Percentiles rank a stretch among this genome's conserved stretches.
Evolutionary conservation across 208 protist genomes (phyloP).

Genomic region (Tritrichomonas foetus): DNA sequence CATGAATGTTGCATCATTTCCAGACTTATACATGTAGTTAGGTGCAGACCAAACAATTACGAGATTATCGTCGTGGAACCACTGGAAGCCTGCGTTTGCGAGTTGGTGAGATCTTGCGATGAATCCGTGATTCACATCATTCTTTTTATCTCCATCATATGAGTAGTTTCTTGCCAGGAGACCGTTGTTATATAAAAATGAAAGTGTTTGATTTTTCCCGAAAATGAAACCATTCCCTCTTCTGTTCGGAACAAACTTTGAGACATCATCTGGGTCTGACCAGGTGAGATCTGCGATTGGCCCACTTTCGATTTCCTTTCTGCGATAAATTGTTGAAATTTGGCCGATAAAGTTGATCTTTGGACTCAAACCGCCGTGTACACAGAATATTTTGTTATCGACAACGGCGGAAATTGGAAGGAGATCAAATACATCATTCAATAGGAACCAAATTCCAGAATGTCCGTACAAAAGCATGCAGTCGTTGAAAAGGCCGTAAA

Average conservation of each 20-base stretch:
- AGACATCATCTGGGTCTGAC: not conserved
- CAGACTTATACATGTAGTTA: conserved; percentile 12
- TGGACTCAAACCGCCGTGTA: conserved; percentile 63
- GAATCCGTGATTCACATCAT: not conserved
- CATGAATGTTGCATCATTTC: not conserved
- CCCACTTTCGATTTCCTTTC: not conserved
- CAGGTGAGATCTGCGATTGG: not conserved
- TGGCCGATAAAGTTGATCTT: conserved; percentile 65
- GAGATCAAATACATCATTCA: conserved; percentile 97
- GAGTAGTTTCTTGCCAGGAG: conserved; percentile 45
- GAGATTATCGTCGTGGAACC: not conserved
- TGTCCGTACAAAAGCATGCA: not conserved
- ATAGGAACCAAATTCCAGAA: conserved; percentile 92
- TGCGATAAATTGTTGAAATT: not conserved
- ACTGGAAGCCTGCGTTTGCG: not conserved
- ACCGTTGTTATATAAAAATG: conserved; percentile 69
- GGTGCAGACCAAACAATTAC: not conserved
- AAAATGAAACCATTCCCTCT: not conserved
- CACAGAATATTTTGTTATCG: conserved; percentile 98
- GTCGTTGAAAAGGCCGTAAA: not conserved
- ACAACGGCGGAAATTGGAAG: conserved; percentile 94
- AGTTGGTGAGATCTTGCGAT: not conserved
- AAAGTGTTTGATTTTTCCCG: conserved; percentile 47
- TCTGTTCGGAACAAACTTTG: not conserved
- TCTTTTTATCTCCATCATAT: not conserved